Evolutionary conservation across 495 filamentous ascomycete species (phyloP).

Genomic region (Xylaria acuta): DNA sequence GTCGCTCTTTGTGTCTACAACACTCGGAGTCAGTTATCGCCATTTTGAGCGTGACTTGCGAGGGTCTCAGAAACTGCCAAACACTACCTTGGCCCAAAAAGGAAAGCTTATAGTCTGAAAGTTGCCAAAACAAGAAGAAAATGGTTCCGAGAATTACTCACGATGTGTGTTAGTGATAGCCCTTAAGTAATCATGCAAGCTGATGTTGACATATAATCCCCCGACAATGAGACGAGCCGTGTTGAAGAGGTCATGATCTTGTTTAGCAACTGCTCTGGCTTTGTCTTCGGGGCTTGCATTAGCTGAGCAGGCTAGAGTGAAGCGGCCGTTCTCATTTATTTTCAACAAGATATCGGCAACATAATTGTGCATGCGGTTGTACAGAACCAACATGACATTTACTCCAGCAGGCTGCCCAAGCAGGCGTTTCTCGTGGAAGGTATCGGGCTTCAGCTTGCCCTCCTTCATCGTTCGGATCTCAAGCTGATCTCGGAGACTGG

Average conservation of each 20-base stretch:
- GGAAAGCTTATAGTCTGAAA: no score
- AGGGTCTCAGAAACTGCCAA: no score
- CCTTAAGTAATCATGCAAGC: constrained; percentile 78
- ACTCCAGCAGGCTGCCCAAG: constrained; percentile 80
- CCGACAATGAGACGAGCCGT: constrained; percentile 74
- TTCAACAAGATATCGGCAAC: constrained; percentile 67
- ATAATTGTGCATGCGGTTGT: constrained; percentile 75
- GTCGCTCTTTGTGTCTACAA: constrained; percentile 67
- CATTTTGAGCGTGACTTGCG: no score
- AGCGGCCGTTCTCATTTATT: constrained; percentile 69
- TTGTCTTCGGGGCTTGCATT: constrained; percentile 53
- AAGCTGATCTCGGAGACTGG: constrained; percentile 69
- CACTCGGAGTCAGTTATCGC: no score
- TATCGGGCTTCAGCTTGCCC: constrained; percentile 80
- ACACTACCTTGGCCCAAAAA: no score
- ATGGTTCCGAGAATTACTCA: no score
- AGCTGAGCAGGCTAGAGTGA: constrained; percentile 39
- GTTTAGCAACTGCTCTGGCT: constrained; percentile 55
- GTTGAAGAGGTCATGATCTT: constrained; percentile 83
- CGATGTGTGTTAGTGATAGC: constrained; percentile 80
- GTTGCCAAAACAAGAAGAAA: no score
- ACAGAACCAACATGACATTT: constrained; percentile 70
- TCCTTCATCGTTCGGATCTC: constrained; percentile 73
- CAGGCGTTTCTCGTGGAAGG: constrained; percentile 72
- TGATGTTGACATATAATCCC: constrained; percentile 79